Evolutionary conservation across 305 asterid genomes (phyloP).

Genomic region (Solanum aculeatissimum): DNA sequence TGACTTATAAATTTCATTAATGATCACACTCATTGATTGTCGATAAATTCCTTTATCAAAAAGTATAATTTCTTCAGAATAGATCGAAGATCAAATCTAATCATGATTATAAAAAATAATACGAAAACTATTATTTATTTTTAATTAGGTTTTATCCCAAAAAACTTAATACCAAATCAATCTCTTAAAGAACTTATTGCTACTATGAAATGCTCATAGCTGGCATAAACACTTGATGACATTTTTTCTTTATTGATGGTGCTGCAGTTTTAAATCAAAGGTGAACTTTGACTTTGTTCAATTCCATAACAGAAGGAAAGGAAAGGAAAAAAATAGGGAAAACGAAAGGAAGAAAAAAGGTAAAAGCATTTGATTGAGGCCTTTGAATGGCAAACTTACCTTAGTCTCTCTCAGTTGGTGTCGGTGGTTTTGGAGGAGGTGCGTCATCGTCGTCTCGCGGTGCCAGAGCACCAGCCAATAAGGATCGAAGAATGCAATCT

Average conservation of each 20-base stretch:
- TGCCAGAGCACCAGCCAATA: neutral
- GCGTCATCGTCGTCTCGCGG: neutral
- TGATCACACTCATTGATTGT: neutral
- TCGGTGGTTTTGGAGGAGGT: neutral
- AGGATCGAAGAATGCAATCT: constrained; percentile 42
- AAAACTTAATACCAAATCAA: neutral
- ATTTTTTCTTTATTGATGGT: neutral
- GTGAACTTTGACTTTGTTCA: neutral
- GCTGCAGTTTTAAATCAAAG: neutral
- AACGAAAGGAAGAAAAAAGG: neutral
- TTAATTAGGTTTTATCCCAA: neutral
- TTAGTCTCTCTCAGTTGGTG: neutral
- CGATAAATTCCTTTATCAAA: neutral
- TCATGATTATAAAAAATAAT: neutral
- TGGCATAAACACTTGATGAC: neutral
- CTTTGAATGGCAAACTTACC: neutral
- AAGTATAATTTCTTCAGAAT: neutral
- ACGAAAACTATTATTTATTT: neutral
- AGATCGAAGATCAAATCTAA: neutral
- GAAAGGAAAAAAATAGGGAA: neutral
- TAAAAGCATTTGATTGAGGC: neutral
- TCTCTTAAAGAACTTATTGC: neutral
- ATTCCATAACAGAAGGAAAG: neutral
- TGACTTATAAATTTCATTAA: neutral
- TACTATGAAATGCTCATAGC: neutral